Percentiles rank a stretch among this genome's conserved stretches.
These are phyloP conservation scores for Phialocephala subalpina DNA, from an alignment of 2,329 filamentous ascomycete genomes.

Conservation along the genomic window DNA sequence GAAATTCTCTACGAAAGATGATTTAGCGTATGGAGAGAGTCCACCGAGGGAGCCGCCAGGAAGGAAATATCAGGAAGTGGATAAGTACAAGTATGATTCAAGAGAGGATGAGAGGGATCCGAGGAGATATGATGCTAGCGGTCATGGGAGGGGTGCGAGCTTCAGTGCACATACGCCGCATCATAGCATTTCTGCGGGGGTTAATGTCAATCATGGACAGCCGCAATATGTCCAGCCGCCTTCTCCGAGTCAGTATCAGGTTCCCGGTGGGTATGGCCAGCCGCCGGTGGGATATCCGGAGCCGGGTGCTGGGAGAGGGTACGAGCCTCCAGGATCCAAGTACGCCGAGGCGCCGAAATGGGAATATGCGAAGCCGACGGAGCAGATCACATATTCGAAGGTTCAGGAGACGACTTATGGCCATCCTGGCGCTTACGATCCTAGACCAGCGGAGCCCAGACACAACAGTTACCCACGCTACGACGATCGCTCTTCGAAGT, in stretches of 20 bases:
- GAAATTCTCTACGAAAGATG: constrained; percentile 18
- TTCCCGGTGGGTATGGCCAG: constrained; percentile 21
- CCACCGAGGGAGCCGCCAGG: constrained; percentile 19
- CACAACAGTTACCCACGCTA: constrained; percentile 3
- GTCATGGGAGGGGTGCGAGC: constrained; percentile 31
- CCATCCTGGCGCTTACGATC: constrained; percentile 27
- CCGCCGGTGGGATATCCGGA: constrained; percentile 20
- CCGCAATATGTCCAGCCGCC: constrained; percentile 29
- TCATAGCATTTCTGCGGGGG: constrained; percentile 34
- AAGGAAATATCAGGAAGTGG: constrained; percentile 38
- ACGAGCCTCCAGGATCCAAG: constrained; percentile 19
- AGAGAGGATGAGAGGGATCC: constrained; percentile 33
- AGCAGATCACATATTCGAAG: constrained; percentile 45
- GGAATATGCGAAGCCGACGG: constrained; percentile 50
- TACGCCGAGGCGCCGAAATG: constrained; percentile 45
- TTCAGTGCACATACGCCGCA: constrained; percentile 39
- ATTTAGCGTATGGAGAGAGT: constrained; percentile 19
- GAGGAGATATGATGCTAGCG: constrained; percentile 27
- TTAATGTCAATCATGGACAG: constrained; percentile 36
- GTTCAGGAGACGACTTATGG: constrained; percentile 33
- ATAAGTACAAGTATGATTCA: constrained; percentile 41
- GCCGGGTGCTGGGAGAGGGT: not conserved
- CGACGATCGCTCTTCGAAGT: constrained; percentile 7
- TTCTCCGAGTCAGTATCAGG: constrained; percentile 17
- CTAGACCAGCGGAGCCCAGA: constrained; percentile 23